Percentiles rank a stretch among this genome's conserved stretches.
These are phyloP conservation scores for Pleurotus tuoliensis DNA, from an alignment of 768 basidiomycete species.

Conservation along the genomic window DNA sequence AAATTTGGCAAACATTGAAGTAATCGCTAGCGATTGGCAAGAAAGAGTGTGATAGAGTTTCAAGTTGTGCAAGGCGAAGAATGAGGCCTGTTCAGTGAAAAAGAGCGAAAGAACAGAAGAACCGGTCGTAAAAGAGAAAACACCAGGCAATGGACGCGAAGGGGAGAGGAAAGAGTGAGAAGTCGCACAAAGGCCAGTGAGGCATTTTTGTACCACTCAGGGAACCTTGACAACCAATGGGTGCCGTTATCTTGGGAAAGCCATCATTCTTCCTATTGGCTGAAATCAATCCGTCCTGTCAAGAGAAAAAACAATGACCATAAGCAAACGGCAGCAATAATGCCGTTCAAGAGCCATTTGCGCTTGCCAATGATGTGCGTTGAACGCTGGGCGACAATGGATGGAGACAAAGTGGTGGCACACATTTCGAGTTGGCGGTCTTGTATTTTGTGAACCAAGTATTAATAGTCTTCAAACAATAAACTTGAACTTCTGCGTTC, in stretches of 20 bases:
- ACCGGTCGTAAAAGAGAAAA: conserved; percentile 10
- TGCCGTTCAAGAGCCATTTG: neutral
- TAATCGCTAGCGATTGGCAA: conserved; percentile 26
- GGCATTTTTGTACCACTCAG: conserved; percentile 10
- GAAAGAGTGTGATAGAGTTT: conserved; percentile 23
- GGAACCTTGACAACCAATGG: conserved; percentile 10
- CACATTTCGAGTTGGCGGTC: no score
- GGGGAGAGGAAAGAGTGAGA: conserved; percentile 16
- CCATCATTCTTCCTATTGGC: conserved; percentile 12
- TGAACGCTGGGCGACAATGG: neutral
- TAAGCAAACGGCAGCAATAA: no score
- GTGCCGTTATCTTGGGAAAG: conserved; percentile 8
- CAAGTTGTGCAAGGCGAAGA: conserved; percentile 11
- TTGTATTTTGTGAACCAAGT: no score
- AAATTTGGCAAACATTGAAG: conserved; percentile 39
- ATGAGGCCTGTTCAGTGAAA: conserved; percentile 15
- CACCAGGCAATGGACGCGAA: conserved; percentile 11
- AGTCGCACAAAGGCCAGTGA: conserved; percentile 11
- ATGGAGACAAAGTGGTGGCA: no score
- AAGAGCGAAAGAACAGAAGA: conserved; percentile 21
- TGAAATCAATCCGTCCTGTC: neutral
- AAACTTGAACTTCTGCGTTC: no score
- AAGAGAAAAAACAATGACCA: no score
- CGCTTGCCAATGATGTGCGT: neutral
- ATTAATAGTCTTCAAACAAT: no score